Evolutionary conservation across 352 stramenopile genomes (phyloP), one percentile per base, ranked within the genome.

Genomic region (Pythium vanterpoolii): DNA sequence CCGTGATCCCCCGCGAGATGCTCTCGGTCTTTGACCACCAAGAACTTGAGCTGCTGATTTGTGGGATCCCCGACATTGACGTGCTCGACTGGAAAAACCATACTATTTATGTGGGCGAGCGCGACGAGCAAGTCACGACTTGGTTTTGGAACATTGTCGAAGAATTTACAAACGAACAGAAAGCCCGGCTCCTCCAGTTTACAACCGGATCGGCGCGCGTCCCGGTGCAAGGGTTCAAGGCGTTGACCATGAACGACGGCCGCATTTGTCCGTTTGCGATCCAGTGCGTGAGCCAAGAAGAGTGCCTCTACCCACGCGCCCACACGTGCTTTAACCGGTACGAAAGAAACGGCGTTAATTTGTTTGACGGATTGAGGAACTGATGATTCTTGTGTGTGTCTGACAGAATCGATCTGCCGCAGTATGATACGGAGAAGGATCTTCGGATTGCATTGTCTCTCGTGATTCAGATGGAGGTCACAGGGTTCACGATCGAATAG

Each of bases 121-220:
- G 74, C 39, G 83, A 93, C 50, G 77, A 91, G 24, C 88, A 95
- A 68, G 86, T 98, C 59, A 97, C 98, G 48, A 70, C 79, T 28
- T 99, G 96, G 96, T 99, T 98, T 69, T 99, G 97, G 97, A 97
- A 97, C 60, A 96, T 97, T 42, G 79, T 99, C 36, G 84, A 91
- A 45, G 83, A 86, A 49, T 94, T 99, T 31, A 86, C 86, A 4
- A 90, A 97, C 55, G 96, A 98, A 60, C 87, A 99, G 60, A 97
- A 97, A 62, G 96, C 97, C 24, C 79, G 93, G 5, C 92, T 99
- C 64, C 72, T 99, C 19, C 96, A 99, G 71, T 99, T 99, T 66
- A 97, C 98, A 23, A 99, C 96, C 0, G 97, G 97, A 9, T 99
- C 94, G 39, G 91, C 90, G 0, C 97, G 98, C 26, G 96, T 99